phyloP scores from a whole-genome alignment of 2,329 filamentous ascomycete species.

The Fusarium concolor region DNA sequence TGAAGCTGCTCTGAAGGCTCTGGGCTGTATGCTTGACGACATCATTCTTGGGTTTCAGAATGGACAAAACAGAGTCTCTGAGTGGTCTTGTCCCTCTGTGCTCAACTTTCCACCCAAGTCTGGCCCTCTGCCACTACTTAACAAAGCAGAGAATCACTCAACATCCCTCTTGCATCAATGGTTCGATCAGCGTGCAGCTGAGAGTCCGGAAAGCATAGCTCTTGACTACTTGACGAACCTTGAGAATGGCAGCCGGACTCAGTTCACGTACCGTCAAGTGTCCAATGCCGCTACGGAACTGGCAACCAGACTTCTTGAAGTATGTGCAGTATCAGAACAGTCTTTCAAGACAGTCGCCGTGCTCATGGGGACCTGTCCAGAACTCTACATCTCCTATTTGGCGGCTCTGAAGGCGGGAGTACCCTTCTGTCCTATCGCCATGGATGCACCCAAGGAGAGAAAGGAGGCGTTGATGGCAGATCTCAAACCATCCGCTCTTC shows the following conservation, averaged over 20 bases:
- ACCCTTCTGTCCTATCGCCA: slow-evolving; percentile 16
- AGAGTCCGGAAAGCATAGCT: not conserved
- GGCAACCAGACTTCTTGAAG: not conserved
- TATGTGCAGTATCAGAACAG: not conserved
- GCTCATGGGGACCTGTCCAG: slow-evolving; percentile 10
- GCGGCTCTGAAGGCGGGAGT: slow-evolving; percentile 15
- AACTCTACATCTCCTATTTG: slow-evolving; percentile 22
- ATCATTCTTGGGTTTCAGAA: not conserved
- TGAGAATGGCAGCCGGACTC: not conserved
- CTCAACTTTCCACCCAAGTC: slow-evolving; percentile 20
- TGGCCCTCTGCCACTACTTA: not conserved
- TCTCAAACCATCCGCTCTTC: not conserved
- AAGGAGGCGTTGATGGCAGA: slow-evolving; percentile 7
- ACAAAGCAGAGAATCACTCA: not conserved
- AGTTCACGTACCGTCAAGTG: slow-evolving; percentile 7
- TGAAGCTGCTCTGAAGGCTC: not conserved
- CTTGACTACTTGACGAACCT: slow-evolving; percentile 12
- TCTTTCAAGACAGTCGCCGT: slow-evolving; percentile 5
- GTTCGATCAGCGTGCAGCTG: not conserved
- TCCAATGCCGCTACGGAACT: not conserved
- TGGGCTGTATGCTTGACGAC: slow-evolving; percentile 8
- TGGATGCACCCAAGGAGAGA: slow-evolving; percentile 12
- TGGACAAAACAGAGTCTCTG: not conserved
- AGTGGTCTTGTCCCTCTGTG: slow-evolving; percentile 14
- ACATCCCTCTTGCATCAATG: not conserved